Percentiles rank a stretch among this genome's conserved stretches.
phyloP scores from a whole-genome alignment of 306 rosid genomes.

The Medicago arabica region DNA sequence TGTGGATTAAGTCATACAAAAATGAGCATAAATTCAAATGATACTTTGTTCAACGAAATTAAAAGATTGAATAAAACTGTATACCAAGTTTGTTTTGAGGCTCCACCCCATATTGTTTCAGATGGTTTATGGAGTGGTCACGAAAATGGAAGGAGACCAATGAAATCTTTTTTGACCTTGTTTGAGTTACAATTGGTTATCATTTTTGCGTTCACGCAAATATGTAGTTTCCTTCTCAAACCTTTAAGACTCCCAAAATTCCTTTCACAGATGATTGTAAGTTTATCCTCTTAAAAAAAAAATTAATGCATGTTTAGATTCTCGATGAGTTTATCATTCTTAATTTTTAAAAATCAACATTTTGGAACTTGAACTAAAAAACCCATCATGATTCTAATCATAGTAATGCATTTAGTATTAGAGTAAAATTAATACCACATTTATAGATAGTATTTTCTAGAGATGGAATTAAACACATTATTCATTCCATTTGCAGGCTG shows the following conservation, averaged over 20 bases:
- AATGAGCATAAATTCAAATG: constrained; percentile 17
- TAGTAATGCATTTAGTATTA: too few species aligned
- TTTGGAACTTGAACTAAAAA: too few species aligned
- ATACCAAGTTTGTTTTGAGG: constrained; percentile 4
- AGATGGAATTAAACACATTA: neutral
- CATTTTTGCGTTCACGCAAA: constrained; percentile 46
- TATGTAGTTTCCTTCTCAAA: constrained; percentile 43
- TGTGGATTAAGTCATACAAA: neutral
- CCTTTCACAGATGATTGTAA: constrained; percentile 65
- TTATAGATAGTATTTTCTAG: too few species aligned
- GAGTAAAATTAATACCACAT: too few species aligned
- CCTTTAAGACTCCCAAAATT: constrained; percentile 56
- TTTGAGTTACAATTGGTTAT: constrained; percentile 60
- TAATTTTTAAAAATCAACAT: too few species aligned
- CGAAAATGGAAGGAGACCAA: constrained; percentile 32
- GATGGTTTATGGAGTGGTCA: constrained; percentile 50
- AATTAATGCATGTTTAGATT: too few species aligned
- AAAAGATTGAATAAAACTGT: neutral
- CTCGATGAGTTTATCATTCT: too few species aligned
- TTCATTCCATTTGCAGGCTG: constrained; percentile 48
- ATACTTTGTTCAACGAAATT: neutral
- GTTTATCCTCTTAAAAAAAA: too few species aligned
- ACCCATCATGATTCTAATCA: too few species aligned
- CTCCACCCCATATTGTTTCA: constrained; percentile 45
- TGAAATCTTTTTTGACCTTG: constrained; percentile 45